Evolutionary conservation across 2,329 filamentous ascomycete species (phyloP), one percentile per base, ranked within the genome.

Genomic region (Neonectria faginata): DNA sequence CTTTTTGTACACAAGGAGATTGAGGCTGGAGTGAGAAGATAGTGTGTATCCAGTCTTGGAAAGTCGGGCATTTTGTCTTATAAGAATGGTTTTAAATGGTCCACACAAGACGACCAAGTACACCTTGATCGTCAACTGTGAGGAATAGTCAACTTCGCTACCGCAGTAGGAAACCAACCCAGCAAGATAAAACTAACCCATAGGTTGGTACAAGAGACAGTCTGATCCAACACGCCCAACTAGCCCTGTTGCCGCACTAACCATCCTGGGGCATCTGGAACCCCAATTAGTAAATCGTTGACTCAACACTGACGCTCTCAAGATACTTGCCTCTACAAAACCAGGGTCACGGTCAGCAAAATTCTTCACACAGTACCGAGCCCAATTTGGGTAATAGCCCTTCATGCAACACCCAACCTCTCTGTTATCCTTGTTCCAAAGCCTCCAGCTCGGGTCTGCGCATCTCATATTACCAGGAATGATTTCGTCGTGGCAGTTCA

Each of bases 1-100:
- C 14, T 70, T 55, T 48, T 20, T 70, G 50, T 36, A 62, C 31
- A 64, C 65, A 6, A 68, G 47, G 25, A 70, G 68, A 8, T 33
- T 70, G 51, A 51, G 48, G 12, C 9, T 66, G 31, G 53, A 53
- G 9, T 48, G 33, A 55, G 27, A 36, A 31, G 31, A 36, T 14
- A 12, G 10, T 5, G 14, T 36, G 11, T 12, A 11, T 33, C 11
- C 31, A 33, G 31, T 11, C 31, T 33, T 33, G 27, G 27, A 5
- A 3, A 29, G 6, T 29, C 27, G 8, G 27, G 27, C 27, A 29
- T 29, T 3, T 7, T 29, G 6, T 29, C 27, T 29, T 6, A 5
- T 9, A 29, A 7, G 27, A 29, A 29, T 9, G 8, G 8, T 29
- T 29, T 29, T 3, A 29, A 5, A 29, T 6, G 27, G 8, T 29